Percentiles rank a stretch among this genome's conserved stretches.
These are phyloP conservation scores for Dryas alaskensis DNA, from an alignment of 306 rosid genomes.

Conservation along the genomic window DNA sequence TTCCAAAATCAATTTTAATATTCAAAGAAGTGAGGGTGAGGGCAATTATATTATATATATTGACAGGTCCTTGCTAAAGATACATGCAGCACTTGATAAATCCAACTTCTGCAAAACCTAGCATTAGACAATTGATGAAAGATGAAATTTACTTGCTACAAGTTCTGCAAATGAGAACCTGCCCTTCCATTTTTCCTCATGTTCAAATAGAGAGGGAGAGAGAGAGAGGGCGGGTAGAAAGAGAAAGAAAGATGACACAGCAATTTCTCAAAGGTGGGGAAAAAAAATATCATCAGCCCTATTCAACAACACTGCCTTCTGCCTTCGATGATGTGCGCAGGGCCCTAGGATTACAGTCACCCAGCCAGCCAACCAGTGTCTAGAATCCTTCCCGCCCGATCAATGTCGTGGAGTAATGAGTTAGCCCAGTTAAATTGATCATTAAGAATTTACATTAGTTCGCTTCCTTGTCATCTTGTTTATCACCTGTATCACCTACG, in stretches of 20 bases:
- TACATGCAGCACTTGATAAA: constrained; percentile 25
- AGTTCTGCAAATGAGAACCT: constrained; percentile 27
- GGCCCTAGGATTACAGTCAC: constrained; percentile 45
- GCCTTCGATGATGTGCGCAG: constrained; percentile 33
- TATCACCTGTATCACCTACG: constrained; percentile 32
- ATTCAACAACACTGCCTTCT: constrained; percentile 27
- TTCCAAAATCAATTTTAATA: constrained; percentile 16
- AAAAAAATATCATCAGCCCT: constrained; percentile 54
- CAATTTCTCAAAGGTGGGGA: constrained; percentile 45
- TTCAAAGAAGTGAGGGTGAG: background rate
- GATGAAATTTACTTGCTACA: constrained; percentile 17
- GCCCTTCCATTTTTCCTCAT: constrained; percentile 7
- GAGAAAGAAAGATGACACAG: background rate
- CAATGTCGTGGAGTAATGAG: constrained; percentile 37
- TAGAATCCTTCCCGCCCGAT: constrained; percentile 66
- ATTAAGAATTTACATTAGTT: constrained; percentile 56
- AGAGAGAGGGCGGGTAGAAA: background rate
- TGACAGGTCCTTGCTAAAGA: constrained; percentile 30
- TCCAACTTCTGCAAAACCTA: constrained; percentile 20
- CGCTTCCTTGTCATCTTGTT: constrained; percentile 32
- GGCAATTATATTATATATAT: constrained; percentile 13
- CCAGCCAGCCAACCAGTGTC: constrained; percentile 40
- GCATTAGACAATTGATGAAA: constrained; percentile 23
- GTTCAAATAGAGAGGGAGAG: background rate
- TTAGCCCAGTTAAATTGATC: constrained; percentile 50